These are phyloP conservation scores for Heliosperma pusillum DNA, from an alignment of 148 eudicot species.

Conservation along the genomic window DNA sequence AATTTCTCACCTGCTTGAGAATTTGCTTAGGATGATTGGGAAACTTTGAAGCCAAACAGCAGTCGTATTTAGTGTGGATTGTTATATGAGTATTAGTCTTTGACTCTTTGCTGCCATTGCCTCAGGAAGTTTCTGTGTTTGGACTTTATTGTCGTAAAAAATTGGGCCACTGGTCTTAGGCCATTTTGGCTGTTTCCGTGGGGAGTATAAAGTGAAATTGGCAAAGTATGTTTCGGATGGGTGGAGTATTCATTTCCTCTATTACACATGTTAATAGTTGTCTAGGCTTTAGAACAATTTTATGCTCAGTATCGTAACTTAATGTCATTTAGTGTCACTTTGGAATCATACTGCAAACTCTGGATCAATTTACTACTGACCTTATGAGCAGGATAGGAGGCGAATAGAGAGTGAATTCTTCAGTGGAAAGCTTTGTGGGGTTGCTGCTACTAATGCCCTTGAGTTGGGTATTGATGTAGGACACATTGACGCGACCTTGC, in stretches of 20 bases:
- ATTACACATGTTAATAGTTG: background rate
- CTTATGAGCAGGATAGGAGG: constrained; percentile 70
- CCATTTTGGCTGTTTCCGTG: background rate
- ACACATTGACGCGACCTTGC: constrained; percentile 84
- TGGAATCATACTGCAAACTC: background rate
- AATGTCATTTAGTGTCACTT: background rate
- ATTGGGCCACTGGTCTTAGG: background rate
- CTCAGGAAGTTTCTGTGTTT: background rate
- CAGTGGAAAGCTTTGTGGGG: constrained; percentile 71
- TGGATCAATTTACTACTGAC: constrained; percentile 9
- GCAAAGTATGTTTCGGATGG: background rate
- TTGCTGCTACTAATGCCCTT: constrained; percentile 95
- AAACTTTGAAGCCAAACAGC: background rate
- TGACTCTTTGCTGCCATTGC: constrained; percentile 1
- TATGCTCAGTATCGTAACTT: background rate
- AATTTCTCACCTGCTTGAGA: background rate
- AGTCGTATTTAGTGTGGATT: background rate
- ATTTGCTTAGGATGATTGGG: background rate
- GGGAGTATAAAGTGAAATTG: background rate
- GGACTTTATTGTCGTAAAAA: background rate
- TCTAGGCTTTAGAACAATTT: background rate
- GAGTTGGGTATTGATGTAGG: constrained; percentile 99
- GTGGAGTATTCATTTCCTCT: background rate
- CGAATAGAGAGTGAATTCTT: constrained; percentile 77
- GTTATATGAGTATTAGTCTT: background rate